Percentiles rank a stretch among this genome's conserved stretches.
Evolutionary conservation across 371 early-diverging fungal species (phyloP).

Genomic region (Syncephalis plumigaleata): DNA sequence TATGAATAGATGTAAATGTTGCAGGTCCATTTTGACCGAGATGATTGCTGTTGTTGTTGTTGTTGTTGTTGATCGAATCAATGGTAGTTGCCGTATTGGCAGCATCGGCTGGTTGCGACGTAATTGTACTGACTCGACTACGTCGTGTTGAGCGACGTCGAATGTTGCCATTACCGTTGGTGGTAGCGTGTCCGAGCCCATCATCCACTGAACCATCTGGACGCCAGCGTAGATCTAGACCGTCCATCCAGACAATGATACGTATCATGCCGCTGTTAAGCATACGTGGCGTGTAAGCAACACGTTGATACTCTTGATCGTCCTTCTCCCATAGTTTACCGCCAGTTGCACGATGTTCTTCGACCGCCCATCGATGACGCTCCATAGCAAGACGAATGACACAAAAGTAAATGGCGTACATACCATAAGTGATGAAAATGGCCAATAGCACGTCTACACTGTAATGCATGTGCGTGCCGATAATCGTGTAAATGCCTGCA

Average conservation of each 20-base stretch:
- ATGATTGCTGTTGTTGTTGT: too few relatives aligned
- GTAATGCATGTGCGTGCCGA: conserved; percentile 1
- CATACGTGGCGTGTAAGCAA: neutral
- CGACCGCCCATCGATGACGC: neutral
- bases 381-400: neutral
- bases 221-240: neutral
- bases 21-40: too few relatives aligned
- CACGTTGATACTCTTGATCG: neutral
- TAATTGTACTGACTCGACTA: too few relatives aligned
- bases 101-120: too few relatives aligned
- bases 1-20: too few relatives aligned
- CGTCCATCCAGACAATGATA: neutral
- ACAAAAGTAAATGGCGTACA: neutral
- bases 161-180: too few relatives aligned
- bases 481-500: neutral
- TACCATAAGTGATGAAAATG: neutral
- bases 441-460: neutral
- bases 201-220: too few relatives aligned
- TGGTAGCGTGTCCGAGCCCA: too few relatives aligned
- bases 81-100: too few relatives aligned
- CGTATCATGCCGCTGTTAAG: neutral
- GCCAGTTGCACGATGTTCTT: neutral
- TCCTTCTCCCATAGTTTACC: neutral
- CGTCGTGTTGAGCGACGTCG: too few relatives aligned
- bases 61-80: too few relatives aligned